Conservation (phyloP, 345 rosid species). For the Erodium maritimum region DNA sequence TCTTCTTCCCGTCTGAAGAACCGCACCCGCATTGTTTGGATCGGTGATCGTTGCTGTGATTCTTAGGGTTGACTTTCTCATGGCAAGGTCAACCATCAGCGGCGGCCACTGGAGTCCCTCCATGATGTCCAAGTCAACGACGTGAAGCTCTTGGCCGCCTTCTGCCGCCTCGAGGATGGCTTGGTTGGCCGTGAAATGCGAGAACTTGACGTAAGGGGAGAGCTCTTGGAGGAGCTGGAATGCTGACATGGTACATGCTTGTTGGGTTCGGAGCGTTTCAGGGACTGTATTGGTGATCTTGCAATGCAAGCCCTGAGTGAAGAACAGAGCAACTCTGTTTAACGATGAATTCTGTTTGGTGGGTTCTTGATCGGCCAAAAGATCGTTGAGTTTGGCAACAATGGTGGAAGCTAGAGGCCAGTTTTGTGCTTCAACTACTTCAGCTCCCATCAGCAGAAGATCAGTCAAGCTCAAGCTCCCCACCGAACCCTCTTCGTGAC, state of each 20-base stretch:
- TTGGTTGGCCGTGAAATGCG: constrained; percentile 22
- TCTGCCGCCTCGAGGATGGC: constrained; percentile 17
- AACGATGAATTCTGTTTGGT: constrained; percentile 2
- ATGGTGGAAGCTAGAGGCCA: constrained; percentile 11
- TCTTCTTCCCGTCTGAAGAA: constrained; percentile 14
- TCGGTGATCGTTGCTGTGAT: constrained; percentile 9
- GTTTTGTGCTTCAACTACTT: constrained; percentile 22
- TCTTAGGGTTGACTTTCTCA: constrained; percentile 1
- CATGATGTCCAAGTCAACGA: constrained; percentile 21
- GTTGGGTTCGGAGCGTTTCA: neutral
- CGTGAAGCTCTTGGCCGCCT: constrained; percentile 10
- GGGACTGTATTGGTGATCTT: constrained; percentile 9
- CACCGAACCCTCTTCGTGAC: constrained; percentile 5
- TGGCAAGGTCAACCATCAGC: constrained; percentile 19
- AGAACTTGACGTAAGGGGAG: constrained; percentile 18
- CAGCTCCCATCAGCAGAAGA: constrained; percentile 21
- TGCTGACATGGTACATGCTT: constrained; percentile 6
- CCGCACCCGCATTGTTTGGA: neutral
- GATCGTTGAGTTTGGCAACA: constrained; percentile 6
- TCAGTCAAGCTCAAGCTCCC: constrained; percentile 12
- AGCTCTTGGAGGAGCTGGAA: constrained; percentile 18
- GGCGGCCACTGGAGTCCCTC: constrained; percentile 25
- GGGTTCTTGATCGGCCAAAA: constrained; percentile 3
- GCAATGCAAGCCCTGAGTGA: constrained; percentile 15
- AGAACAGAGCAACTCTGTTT: constrained; percentile 17